Percentiles rank a stretch among this genome's conserved stretches.
phyloP scores from a whole-genome alignment of 2,329 filamentous ascomycete genomes.

The Colletotrichum sansevieriae region DNA sequence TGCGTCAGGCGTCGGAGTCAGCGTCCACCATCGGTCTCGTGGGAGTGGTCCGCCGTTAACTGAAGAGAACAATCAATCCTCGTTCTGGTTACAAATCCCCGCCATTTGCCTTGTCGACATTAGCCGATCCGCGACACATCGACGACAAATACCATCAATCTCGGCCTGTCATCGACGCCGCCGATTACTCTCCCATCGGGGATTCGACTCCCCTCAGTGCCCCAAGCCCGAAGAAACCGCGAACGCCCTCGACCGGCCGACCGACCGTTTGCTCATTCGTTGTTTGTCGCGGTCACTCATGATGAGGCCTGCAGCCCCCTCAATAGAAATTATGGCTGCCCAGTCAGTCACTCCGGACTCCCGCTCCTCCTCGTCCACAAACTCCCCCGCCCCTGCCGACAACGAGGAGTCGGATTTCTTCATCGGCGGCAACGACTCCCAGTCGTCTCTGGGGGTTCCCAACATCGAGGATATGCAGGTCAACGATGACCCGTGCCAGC shows the following conservation, averaged over 20 bases:
- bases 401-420: conserved; percentile 97
- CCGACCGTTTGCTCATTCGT: conserved; percentile 19
- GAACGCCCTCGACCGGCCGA: conserved; percentile 26
- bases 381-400: conserved; percentile 80
- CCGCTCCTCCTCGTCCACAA: conserved; percentile 76
- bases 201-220: conserved; percentile 34
- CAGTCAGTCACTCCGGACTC: conserved; percentile 56
- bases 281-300: conserved; percentile 29
- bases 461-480: conserved; percentile 81
- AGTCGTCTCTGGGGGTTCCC: conserved; percentile 88
- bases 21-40: conserved; percentile 31
- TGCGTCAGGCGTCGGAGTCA: conserved; percentile 37
- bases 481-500: conserved; percentile 74
- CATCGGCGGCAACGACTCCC: conserved; percentile 88
- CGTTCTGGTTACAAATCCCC: conserved; percentile 39
- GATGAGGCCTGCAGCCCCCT: conserved; percentile 47
- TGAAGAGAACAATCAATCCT: conserved; percentile 20
- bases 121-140: conserved; percentile 16
- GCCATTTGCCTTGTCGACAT: conserved; percentile 15
- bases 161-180: conserved; percentile 9
- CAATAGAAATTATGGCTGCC: conserved; percentile 47
- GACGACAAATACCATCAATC: conserved; percentile 16
- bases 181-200: conserved; percentile 14
- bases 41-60: conserved; percentile 26
- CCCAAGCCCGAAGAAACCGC: conserved; percentile 29